These are phyloP conservation scores for Leishmania braziliensis DNA, from an alignment of 208 protist genomes.

Conservation along the genomic window DNA sequence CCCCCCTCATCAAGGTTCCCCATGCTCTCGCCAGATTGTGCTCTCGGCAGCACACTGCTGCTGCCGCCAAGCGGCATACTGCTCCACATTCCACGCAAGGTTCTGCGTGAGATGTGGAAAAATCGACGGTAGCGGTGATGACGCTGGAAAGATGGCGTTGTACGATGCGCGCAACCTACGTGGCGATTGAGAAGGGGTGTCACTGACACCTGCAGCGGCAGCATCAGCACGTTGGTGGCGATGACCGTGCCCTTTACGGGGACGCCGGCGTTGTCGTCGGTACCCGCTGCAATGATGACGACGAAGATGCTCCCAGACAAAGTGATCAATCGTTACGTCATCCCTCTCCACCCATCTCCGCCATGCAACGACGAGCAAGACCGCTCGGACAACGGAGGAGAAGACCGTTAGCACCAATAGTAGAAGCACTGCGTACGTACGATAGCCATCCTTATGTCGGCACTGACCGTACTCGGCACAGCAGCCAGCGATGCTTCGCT, in stretches of 20 bases:
- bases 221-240: not conserved
- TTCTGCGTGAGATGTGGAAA: not conserved
- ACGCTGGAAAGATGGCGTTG: not conserved
- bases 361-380: conserved; percentile 41
- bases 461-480: conserved; percentile 59
- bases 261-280: not conserved
- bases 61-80: conserved; percentile 7
- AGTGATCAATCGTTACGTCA: conserved; percentile 32
- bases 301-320: conserved; percentile 15
- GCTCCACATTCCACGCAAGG: conserved; percentile 8
- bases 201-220: not conserved
- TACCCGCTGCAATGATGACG: not conserved
- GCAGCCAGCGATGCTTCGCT: conserved; percentile 34
- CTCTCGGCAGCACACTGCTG: not conserved
- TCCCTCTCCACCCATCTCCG: conserved; percentile 30
- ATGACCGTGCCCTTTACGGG: not conserved
- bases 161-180: not conserved
- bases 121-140: not conserved
- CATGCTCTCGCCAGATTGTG: not conserved
- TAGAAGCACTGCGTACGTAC: conserved; percentile 49
- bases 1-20: not conserved
- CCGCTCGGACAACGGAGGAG: conserved; percentile 33
- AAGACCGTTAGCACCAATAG: conserved; percentile 38
- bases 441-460: conserved; percentile 48
- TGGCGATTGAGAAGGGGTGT: not conserved